Evolutionary conservation across 768 basidiomycete species (phyloP).

Genomic region (Leccinellum albellum): DNA sequence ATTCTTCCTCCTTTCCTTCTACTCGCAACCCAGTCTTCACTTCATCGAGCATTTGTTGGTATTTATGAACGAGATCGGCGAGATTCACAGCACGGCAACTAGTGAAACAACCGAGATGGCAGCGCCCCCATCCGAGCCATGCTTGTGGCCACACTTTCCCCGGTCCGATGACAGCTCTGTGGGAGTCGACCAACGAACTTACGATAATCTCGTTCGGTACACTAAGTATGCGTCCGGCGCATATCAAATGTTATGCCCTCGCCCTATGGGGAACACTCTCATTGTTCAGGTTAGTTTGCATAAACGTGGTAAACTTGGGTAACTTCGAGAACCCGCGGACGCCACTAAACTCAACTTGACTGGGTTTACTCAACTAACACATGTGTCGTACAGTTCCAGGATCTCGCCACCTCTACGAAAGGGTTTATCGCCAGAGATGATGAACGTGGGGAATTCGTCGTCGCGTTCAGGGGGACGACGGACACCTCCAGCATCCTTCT

Average conservation of each 20-base stretch:
- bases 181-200: constrained; percentile 36
- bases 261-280: constrained; percentile 46
- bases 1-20: background rate
- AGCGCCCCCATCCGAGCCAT: constrained; percentile 5
- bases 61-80: constrained; percentile 5
- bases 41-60: background rate
- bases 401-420: constrained; percentile 36
- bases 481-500: constrained; percentile 19
- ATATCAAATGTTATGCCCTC: constrained; percentile 44
- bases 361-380: background rate
- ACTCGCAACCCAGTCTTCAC: background rate
- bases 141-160: constrained; percentile 25
- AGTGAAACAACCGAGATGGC: background rate
- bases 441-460: constrained; percentile 36
- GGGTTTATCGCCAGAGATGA: constrained; percentile 47
- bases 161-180: constrained; percentile 17
- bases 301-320: background rate
- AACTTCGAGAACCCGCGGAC: background rate
- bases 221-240: constrained; percentile 50
- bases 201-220: constrained; percentile 42
- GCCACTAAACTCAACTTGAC: background rate
- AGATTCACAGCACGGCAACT: background rate
- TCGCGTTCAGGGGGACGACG: constrained; percentile 40
- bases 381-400: constrained; percentile 30
- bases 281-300: constrained; percentile 35